Conservation (phyloP, 805 yeast genomes). For the Nakazawaea laoshanensis region DNA sequence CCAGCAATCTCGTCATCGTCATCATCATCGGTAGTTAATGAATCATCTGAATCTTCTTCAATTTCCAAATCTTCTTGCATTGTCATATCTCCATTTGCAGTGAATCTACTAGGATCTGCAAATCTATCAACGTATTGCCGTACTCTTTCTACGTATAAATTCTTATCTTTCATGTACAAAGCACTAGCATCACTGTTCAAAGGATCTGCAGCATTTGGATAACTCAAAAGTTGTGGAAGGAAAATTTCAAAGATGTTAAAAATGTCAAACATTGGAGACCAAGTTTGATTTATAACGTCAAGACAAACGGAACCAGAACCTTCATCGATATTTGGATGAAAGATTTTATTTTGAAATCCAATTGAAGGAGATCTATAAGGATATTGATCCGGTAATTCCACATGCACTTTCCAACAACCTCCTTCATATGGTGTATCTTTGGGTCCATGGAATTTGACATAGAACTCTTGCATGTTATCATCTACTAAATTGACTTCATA, state of each 20-base stretch:
- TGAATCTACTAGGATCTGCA: conserved; percentile 35
- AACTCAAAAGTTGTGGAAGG: conserved; percentile 82
- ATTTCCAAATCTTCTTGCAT: conserved; percentile 18
- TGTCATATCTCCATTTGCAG: conserved; percentile 16
- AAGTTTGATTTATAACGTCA: conserved; percentile 93
- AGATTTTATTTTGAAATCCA: conserved; percentile 85
- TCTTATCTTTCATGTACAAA: conserved; percentile 60
- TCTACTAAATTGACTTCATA: conserved; percentile 79
- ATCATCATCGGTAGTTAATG: conserved; percentile 19
- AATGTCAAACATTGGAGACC: conserved; percentile 97
- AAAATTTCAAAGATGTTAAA: conserved; percentile 87
- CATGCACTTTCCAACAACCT: conserved; percentile 86
- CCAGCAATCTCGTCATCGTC: conserved; percentile 25
- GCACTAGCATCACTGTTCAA: conserved; percentile 85
- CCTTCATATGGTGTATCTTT: conserved; percentile 79
- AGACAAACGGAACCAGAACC: conserved; percentile 86
- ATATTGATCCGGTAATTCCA: conserved; percentile 89
- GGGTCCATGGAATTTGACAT: conserved; percentile 83
- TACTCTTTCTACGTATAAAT: conserved; percentile 60
- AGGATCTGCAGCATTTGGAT: conserved; percentile 94
- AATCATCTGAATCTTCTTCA: conserved; percentile 15
- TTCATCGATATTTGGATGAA: conserved; percentile 94
- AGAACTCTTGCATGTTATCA: conserved; percentile 81
- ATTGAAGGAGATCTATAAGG: conserved; percentile 95
- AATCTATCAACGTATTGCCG: conserved; percentile 64